A percentile compares a stretch with the other conserved stretches of the same genome.
Conservation (phyloP, 1,139 yeast species). For the Kurtzmaniella quercitrusa region DNA sequence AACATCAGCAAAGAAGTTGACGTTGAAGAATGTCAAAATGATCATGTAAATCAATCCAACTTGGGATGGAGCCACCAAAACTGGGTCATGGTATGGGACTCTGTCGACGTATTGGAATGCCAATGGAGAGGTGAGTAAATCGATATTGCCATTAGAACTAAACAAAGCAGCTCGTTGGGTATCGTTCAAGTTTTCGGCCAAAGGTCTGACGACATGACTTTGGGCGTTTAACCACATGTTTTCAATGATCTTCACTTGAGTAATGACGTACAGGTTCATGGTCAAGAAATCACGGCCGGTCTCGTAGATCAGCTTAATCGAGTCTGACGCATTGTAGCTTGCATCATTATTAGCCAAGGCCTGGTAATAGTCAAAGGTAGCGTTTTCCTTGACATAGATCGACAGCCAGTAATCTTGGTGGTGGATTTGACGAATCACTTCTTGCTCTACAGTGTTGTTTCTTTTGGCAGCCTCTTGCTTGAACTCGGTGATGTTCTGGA, state of each 20-base stretch:
- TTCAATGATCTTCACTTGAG: conserved; percentile 17
- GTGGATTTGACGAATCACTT: conserved; percentile 33
- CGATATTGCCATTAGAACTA: conserved; percentile 11
- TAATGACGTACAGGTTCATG: conserved; percentile 25
- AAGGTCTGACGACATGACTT: conserved; percentile 4
- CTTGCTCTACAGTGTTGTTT: conserved; percentile 19
- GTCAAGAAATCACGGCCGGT: conserved; percentile 38
- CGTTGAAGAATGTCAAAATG: conserved; percentile 57
- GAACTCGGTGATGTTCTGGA: conserved; percentile 14
- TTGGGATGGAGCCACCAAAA: conserved; percentile 60
- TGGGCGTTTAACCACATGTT: conserved; percentile 17
- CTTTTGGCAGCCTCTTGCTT: conserved; percentile 14
- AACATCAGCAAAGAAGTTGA: conserved; percentile 52
- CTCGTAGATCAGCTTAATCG: conserved; percentile 28
- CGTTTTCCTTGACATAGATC: conserved; percentile 36
- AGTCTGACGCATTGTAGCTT: conserved; percentile 22
- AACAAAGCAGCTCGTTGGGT: conserved; percentile 5
- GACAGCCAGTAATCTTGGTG: conserved; percentile 45
- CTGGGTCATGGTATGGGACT: conserved; percentile 47
- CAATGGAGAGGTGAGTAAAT: conserved; percentile 31
- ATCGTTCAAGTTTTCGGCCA: conserved; percentile 3
- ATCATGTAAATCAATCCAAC: conserved; percentile 75
- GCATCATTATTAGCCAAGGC: conserved; percentile 25
- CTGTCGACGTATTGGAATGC: conserved; percentile 39
- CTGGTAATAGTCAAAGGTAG: conserved; percentile 25